Conservation (phyloP, 2,329 filamentous ascomycete species). For the Microcera coccophila region DNA sequence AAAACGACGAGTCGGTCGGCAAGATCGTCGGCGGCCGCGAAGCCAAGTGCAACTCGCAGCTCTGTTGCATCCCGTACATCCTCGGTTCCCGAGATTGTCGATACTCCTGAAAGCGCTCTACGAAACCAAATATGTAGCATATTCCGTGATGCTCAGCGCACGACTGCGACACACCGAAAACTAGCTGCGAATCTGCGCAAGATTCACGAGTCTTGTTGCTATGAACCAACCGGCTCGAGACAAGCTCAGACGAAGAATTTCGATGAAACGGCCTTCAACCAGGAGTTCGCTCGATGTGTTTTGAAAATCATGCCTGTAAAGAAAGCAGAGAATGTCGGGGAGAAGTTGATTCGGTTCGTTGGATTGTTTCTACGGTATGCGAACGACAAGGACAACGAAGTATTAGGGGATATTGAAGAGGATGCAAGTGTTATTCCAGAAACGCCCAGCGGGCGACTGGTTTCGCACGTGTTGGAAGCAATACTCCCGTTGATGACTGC, state of each 20-base stretch:
- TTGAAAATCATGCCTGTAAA: conserved; percentile 80
- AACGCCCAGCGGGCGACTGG: conserved; percentile 79
- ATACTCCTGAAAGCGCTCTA: conserved; percentile 66
- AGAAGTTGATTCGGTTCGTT: conserved; percentile 79
- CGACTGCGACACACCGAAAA: conserved; percentile 85
- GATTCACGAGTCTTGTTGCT: conserved; percentile 80
- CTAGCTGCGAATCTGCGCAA: conserved; percentile 83
- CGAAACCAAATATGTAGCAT: conserved; percentile 69
- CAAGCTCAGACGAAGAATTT: conserved; percentile 60
- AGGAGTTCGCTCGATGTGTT: conserved; percentile 78
- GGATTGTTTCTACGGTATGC: conserved; percentile 78
- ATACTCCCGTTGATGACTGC: conserved; percentile 72
- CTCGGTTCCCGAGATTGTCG: conserved; percentile 67
- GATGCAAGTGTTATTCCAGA: conserved; percentile 71
- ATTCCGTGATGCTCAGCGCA: conserved; percentile 80
- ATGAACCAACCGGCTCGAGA: conserved; percentile 54
- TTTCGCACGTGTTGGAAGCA: conserved; percentile 66
- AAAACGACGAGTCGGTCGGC: conserved; percentile 45
- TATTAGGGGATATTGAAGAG: conserved; percentile 61
- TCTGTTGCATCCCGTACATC: conserved; percentile 47
- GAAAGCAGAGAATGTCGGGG: conserved; percentile 85
- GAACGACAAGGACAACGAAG: conserved; percentile 66
- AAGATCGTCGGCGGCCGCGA: conserved; percentile 37
- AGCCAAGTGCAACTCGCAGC: conserved; percentile 34
- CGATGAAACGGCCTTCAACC: conserved; percentile 81